A percentile compares a stretch with the other conserved stretches of the same genome.
Evolutionary conservation across 2,329 filamentous ascomycete species (phyloP).

Genomic region (Pseudogymnoascus sp.): DNA sequence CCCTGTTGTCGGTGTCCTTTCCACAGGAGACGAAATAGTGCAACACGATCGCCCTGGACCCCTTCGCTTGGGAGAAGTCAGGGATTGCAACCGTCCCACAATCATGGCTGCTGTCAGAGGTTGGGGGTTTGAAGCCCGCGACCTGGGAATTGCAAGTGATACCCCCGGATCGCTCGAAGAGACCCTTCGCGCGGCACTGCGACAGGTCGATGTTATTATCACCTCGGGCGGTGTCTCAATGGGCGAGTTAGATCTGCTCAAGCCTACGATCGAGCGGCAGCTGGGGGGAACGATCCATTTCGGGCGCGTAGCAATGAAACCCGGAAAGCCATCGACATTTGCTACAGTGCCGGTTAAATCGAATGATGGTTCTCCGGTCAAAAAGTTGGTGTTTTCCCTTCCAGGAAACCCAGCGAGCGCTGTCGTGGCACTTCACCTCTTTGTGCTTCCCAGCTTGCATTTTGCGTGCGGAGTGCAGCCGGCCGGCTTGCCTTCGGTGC

Average conservation of each 20-base stretch:
- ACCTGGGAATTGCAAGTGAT: conserved; percentile 79
- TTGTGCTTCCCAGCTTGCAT: conserved; percentile 82
- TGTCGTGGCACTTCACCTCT: conserved; percentile 86
- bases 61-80: conserved; percentile 72
- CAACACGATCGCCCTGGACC: conserved; percentile 56
- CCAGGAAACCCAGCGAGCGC: conserved; percentile 93
- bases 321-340: conserved; percentile 95
- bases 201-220: conserved; percentile 71
- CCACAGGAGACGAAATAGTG: conserved; percentile 91
- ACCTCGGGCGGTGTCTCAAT: conserved; percentile 95
- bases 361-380: conserved; percentile 47
- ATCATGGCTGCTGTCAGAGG: conserved; percentile 69
- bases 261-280: conserved; percentile 85
- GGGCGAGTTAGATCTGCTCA: conserved; percentile 94
- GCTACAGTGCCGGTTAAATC: conserved; percentile 70
- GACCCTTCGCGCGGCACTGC: conserved; percentile 65
- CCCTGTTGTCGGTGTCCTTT: conserved; percentile 77
- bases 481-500: conserved; percentile 62
- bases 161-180: conserved; percentile 67
- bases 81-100: conserved; percentile 87
- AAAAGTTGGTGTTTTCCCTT: conserved; percentile 75
- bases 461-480: conserved; percentile 62
- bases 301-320: conserved; percentile 94
- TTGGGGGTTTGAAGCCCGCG: conserved; percentile 70
- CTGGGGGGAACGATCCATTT: conserved; percentile 94